These are phyloP conservation scores for Cornus suecica DNA, from an alignment of 148 eudicot genomes.

Conservation along the genomic window DNA sequence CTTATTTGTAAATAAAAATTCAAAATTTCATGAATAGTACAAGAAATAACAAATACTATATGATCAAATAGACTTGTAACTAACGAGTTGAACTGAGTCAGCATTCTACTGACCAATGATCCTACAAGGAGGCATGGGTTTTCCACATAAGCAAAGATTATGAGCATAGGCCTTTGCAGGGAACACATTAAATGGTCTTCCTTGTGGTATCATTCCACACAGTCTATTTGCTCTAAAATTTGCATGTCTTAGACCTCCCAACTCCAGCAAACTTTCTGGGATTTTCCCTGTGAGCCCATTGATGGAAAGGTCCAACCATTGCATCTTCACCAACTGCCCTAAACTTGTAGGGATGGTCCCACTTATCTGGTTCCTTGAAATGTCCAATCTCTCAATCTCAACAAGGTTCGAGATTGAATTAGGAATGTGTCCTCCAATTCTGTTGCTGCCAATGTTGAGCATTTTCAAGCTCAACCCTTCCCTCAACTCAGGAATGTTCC, in stretches of 20 bases:
- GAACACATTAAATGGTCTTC: conserved; percentile 47
- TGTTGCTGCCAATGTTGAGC: conserved; percentile 60
- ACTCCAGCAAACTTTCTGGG: conserved; percentile 54
- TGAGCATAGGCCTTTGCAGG: conserved; percentile 52
- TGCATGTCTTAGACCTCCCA: conserved; percentile 45
- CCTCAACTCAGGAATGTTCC: conserved; percentile 56
- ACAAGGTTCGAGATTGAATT: conserved; percentile 55
- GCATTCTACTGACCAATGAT: conserved; percentile 32
- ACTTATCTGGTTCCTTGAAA: conserved; percentile 54
- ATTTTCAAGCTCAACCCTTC: conserved; percentile 49
- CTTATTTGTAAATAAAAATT: not conserved
- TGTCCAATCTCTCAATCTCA: conserved; percentile 55
- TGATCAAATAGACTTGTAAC: not conserved
- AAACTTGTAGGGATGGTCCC: conserved; percentile 68
- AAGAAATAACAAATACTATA: not conserved
- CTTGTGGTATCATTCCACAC: conserved; percentile 78
- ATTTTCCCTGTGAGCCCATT: conserved; percentile 60
- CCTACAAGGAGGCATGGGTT: conserved; percentile 68
- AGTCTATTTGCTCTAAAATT: conserved; percentile 69
- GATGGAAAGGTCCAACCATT: conserved; percentile 76
- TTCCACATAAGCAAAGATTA: conserved; percentile 75
- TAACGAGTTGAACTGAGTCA: conserved; percentile 17
- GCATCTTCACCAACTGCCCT: conserved; percentile 49
- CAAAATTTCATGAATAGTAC: not conserved
- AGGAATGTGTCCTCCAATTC: conserved; percentile 66